Evolutionary conservation across 441 rosid species (phyloP), one percentile per base, ranked within the genome.

Genomic region (Pelargonium myrrhifolium): DNA sequence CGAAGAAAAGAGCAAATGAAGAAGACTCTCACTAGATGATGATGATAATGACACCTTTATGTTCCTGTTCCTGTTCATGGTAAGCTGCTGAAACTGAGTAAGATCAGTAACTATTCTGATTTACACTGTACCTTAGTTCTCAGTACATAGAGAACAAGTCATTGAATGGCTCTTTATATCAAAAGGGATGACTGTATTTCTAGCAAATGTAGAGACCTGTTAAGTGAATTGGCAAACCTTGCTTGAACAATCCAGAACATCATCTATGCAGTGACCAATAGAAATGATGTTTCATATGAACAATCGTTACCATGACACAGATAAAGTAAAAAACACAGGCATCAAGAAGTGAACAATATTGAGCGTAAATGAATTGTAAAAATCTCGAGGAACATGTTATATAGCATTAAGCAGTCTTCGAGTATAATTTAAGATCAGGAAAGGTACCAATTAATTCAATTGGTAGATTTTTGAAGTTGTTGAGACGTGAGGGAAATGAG

Each of bases 401-500:
- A 56, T 17, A 21, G 3, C 21, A 56, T 20, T 56, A 56, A 56
- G 61, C 61, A 56, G 10, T 20, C 9, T 9, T 21, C 20, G 49
- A 18, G 14, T 3, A 24, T 24, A 64, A 42, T 31, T 45, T 11
- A 39, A 35, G 42, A 6, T 14, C 24, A 68, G 5, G 51, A 53
- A 22, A 64, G 15, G 22, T 68, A 69, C 75, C 71, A 22, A 8
- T 42, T 12, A 47, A 39, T 22, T 78, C 72, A 65, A 45, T 59
- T 43, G 20, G 82, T 56, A 26, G 80, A 61, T 71, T 71, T 83
- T 20, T 66, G 82, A 65, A 86, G 85, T 62, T 84, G 85, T 65
- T 78, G 79, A 53, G 86, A 83, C 6, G 81, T 77, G 62, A 81
- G 85, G 66, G 87, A 83, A 40, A 87, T 86, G 37, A 84, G 88